Evolutionary conservation across 169 alveolate species (phyloP).

Genomic region (Plasmodium chabaudi): DNA sequence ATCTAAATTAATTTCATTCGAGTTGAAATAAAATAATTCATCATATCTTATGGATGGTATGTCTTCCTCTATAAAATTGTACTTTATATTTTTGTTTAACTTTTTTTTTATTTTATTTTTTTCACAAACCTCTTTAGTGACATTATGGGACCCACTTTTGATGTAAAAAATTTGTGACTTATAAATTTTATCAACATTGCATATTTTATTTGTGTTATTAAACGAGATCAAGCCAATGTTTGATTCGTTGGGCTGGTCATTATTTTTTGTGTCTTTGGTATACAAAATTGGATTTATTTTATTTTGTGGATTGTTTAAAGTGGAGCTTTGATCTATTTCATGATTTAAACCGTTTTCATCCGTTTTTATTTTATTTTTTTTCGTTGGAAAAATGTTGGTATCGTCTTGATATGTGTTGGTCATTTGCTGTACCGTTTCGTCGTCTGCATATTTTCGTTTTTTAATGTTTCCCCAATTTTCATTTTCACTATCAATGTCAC

Average conservation of each 20-base stretch:
- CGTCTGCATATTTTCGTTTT: background rate
- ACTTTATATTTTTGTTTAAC: background rate
- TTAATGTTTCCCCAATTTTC: background rate
- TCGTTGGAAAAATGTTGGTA: too few species aligned
- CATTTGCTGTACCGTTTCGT: background rate
- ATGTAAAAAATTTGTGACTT: conserved; percentile 33
- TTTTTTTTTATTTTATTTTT: conserved; percentile 6
- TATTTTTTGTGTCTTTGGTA: background rate
- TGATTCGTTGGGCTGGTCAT: background rate
- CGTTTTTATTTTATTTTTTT: background rate
- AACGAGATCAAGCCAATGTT: conserved; percentile 15
- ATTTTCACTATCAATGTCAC: conserved; percentile 5
- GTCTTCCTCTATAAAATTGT: conserved; percentile 53
- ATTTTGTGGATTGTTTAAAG: background rate
- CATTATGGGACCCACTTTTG: background rate
- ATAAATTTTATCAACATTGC: conserved; percentile 16
- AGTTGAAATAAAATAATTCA: conserved; percentile 38
- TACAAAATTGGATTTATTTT: background rate
- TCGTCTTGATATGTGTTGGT: background rate
- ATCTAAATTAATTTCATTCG: conserved; percentile 23
- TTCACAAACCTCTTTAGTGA: background rate
- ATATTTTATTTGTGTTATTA: conserved; percentile 18
- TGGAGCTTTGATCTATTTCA: background rate
- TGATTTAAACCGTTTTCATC: background rate
- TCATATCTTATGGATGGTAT: conserved; percentile 19